Evolutionary conservation across 129 eudicot species (phyloP), one percentile per base, ranked within the genome.

Genomic region (Chrysanthemum seticuspe): DNA sequence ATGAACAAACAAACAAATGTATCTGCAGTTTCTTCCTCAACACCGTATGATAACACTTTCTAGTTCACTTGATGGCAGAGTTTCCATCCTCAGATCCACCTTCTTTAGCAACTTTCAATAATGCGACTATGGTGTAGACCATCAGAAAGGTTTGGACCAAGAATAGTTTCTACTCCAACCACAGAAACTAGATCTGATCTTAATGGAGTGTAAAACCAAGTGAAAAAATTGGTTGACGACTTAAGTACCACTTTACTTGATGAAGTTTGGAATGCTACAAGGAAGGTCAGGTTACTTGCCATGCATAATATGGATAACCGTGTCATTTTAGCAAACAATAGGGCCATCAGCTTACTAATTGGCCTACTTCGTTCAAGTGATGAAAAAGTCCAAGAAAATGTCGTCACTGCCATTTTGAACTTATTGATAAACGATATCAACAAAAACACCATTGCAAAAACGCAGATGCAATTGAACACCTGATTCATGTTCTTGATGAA

Each of bases 321-420:
- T 5, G 82, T 87, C 12, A 80, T 89, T 27, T 87, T 93, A 34
- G 90, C 92, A 3, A 79, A 80, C 76, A 87, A 86, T 55, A 92
- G 92, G 15, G 95, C 85, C 63, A 93, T 93, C 18, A 31, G 25
- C 75, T 83, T 85, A 48, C 70, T 93, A 21, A 21, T 21, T 21
- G 62, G 70, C 25, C 82, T 89, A 10, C 98, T 93, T 13, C 82
- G 73, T 49, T 89, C 98, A 66, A 19, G 87, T 3, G 98, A 93
- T 65, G 15, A 65, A 15, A 73, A 62, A 65, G 78, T 21, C 78
- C 63, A 93, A 74, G 98, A 89, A 86, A 81, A 87, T 73, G 83
- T 97, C 7, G 97, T 93, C 31, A 93, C 97, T 15, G 85, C 97
- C 66, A 95, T 93, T 70, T 84, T 89, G 31, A 93, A 93, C 81